Conservation (phyloP, 2,329 filamentous ascomycete genomes). For the Boeremia lycopersici region DNA sequence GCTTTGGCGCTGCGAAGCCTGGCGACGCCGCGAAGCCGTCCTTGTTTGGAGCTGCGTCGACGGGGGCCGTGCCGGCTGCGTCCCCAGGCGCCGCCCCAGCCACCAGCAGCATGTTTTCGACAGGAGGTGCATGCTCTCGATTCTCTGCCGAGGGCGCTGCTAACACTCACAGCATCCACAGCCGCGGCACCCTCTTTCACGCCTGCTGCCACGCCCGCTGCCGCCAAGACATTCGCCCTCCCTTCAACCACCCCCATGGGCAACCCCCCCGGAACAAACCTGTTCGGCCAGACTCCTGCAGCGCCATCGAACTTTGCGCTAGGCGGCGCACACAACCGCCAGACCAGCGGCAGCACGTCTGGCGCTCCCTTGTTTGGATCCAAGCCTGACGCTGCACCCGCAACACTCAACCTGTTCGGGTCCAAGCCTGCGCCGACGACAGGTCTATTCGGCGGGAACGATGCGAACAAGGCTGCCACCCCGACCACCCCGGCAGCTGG, state of each 20-base stretch:
- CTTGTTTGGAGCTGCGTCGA: conserved; percentile 28
- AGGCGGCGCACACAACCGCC: conserved; percentile 24
- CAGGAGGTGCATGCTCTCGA: too few species aligned
- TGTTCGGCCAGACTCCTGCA: conserved; percentile 34
- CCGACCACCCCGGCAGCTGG: conserved; percentile 23
- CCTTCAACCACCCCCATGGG: conserved; percentile 50
- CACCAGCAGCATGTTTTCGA: conserved; percentile 4
- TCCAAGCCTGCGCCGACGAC: conserved; percentile 30
- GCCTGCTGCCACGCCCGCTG: conserved; percentile 42
- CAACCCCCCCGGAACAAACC: conserved; percentile 39
- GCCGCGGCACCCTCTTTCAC: conserved; percentile 24
- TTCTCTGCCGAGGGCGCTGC: too few species aligned
- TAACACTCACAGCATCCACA: too few species aligned
- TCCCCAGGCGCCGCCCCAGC: conserved; percentile 21
- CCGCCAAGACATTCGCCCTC: conserved; percentile 45
- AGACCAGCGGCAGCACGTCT: conserved; percentile 15
- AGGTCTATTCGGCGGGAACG: conserved; percentile 31
- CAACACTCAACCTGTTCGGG: conserved; percentile 37
- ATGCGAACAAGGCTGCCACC: conserved; percentile 39
- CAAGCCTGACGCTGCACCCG: conserved; percentile 36
- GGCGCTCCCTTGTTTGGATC: conserved; percentile 26
- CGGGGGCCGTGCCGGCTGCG: conserved; percentile 18
- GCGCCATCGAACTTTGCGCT: conserved; percentile 42
- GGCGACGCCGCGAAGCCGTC: conserved; percentile 33
- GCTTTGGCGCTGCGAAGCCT: conserved; percentile 27